Base-by-base conservation (phyloP, 1,139 yeast species). In the Entelexis sorbosivorans region DNA sequence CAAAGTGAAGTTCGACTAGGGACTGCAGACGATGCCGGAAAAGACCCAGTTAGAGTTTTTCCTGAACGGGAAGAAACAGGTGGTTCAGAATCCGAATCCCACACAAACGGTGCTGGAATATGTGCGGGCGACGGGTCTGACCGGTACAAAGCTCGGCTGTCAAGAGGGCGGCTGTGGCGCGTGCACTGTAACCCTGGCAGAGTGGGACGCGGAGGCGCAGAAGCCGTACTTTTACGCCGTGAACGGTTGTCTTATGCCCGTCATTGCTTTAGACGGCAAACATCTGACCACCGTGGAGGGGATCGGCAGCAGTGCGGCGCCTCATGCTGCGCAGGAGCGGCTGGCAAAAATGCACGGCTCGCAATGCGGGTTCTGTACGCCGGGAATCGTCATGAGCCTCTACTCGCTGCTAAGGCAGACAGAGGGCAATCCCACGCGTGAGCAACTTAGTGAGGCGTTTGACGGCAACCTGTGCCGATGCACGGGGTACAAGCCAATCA, bases 121-220 rank as follows among this genome's bases (percentile, higher is more conserved):
- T 54, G 69, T 72, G 48, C 60, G 71, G 8, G 54, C 60, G n/a
- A 57, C 59, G 29, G 66, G 66, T 14, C 61, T 72, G n/a, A 67
- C 69, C 1, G 75, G 76, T 28, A 71, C 75, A 11, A 72, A 72
- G 56, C 68, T 72, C 19, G 75, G 75, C 14, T 72, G 75, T 58
- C 69, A 73, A 9, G 75, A 72, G 55, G 75, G 76, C 20, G 75
- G 75, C 2, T 72, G 75, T 58, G 75, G 75, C 31, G 75, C 75
- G 3, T 72, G 75, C 54, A 71, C 75, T 2, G 71, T 72, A 35
- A 69, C 71, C 6, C 60, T 72, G 7, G 71, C 69, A 1, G 59
- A 62, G 5, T 63, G 63, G 62, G 68, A 68, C 48, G 47, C 58
- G 3, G 59, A 47, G 5, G 54, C 51, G 10, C 60, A 64, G 40